Evolutionary conservation across 495 filamentous ascomycete species (phyloP), one percentile per base, ranked within the genome.

Genomic region (Hyaloscypha finlandica): DNA sequence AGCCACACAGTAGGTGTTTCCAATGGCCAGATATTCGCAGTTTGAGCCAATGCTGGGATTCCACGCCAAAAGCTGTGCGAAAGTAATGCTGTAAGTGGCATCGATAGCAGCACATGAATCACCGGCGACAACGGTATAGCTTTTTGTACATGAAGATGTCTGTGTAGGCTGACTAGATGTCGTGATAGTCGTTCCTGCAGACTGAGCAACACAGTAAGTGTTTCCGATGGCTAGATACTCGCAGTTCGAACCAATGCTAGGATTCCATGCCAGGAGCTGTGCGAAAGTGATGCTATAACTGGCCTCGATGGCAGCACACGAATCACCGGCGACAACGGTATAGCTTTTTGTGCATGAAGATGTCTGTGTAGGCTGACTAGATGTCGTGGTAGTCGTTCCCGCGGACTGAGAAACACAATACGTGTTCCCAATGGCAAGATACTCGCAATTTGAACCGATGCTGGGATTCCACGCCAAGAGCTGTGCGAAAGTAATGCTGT

Each of bases 221-320:
- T 12, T n/a, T 48, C 42, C 42, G 12, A 48, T n/a, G 12, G 11
- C 42, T 11, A 48, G 42, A n/a, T 48, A 48, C n/a, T 48, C 12
- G n/a, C 42, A 48, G 11, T 48, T n/a, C n/a, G 42, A 48, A n/a
- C 42, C 42, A 12, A 48, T 48, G 33, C n/a, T 25, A n/a, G 59
- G 59, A 32, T 64, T 64, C 62, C 62, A 64, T 12, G 48, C 62
- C 12, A 31, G 31, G 33, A 64, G 59, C 30, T 64, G 62, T 11
- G 25, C 19, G 22, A 64, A 64, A 14, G 42, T 64, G 35, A 57
- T 59, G 12, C 16, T 32, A 59, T 61, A 56, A 12, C 19, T n/a
- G 19, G 62, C 22, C 20, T 57, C 62, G 25, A 64, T 57, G 12
- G 19, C 31, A 8, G 42, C 45, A 33, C 62, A 64, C n/a, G 62